Evolutionary conservation across 495 filamentous ascomycete genomes (phyloP).

Genomic region (Penicillium manginii): DNA sequence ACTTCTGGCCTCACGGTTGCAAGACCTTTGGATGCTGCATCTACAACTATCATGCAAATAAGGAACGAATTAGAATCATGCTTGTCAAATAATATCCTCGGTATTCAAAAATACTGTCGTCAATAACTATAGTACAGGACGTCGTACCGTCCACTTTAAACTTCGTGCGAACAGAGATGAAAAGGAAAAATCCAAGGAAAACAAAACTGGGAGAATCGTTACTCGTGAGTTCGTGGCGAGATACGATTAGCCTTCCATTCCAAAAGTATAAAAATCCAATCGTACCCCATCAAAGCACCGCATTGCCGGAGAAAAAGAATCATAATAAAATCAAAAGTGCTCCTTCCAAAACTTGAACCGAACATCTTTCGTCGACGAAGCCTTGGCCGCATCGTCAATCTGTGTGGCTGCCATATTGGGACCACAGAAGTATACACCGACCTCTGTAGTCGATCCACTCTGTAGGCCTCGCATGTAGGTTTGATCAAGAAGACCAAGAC

Average conservation of each 20-base stretch:
- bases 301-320: slow-evolving; percentile 4
- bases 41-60: not conserved
- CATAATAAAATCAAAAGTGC: slow-evolving; percentile 58
- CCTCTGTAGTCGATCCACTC: slow-evolving; percentile 68
- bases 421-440: slow-evolving; percentile 98
- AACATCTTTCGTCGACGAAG: slow-evolving; percentile 73
- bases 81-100: not conserved
- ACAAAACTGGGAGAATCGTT: slow-evolving; percentile 20
- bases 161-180: not conserved
- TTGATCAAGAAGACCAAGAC: slow-evolving; percentile 80
- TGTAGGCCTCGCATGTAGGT: slow-evolving; percentile 85
- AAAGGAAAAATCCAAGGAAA: not conserved
- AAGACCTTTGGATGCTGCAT: too few relatives aligned
- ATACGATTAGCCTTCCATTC: slow-evolving; percentile 5
- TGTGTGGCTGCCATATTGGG: slow-evolving; percentile 78
- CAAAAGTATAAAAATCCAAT: too few relatives aligned
- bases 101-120: not conserved
- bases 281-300: not conserved
- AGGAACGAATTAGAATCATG: not conserved
- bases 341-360: slow-evolving; percentile 99
- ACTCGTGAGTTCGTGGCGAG: slow-evolving; percentile 25
- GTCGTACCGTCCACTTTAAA: slow-evolving; percentile 10
- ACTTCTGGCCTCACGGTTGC: too few relatives aligned
- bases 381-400: slow-evolving; percentile 79
- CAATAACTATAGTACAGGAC: slow-evolving; percentile 27